phyloP scores from a whole-genome alignment of 2,329 filamentous ascomycete species.

The Leptographium radiaticola region DNA sequence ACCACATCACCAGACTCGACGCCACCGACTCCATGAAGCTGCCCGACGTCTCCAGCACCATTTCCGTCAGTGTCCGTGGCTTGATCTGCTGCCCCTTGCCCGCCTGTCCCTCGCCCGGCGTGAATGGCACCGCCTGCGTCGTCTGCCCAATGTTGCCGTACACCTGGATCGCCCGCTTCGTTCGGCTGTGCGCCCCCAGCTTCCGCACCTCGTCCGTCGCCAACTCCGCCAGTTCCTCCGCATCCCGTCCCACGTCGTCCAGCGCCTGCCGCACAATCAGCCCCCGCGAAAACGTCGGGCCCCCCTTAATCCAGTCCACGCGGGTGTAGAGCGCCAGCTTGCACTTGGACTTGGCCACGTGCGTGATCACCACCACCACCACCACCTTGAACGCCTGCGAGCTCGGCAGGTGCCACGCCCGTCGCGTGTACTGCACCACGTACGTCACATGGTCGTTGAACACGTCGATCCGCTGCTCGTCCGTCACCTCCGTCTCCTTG shows the following conservation, averaged over 20 bases:
- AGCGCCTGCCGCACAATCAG: conserved; percentile 59
- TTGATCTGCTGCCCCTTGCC: conserved; percentile 32
- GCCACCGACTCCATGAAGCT: conserved; percentile 64
- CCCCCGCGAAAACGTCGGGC: conserved; percentile 46
- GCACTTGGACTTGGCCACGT: conserved; percentile 81
- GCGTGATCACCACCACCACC: conserved; percentile 87
- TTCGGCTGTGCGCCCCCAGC: conserved; percentile 59
- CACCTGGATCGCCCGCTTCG: conserved; percentile 65
- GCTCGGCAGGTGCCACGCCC: conserved; percentile 75
- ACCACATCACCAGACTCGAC: conserved; percentile 65
- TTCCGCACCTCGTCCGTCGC: conserved; percentile 66
- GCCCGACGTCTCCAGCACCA: conserved; percentile 59
- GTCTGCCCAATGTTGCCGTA: conserved; percentile 64
- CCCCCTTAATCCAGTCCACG: conserved; percentile 65
- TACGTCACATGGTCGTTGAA: conserved; percentile 63
- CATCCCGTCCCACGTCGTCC: conserved; percentile 59
- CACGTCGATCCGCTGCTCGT: conserved; percentile 78
- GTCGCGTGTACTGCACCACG: conserved; percentile 48
- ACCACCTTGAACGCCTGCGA: conserved; percentile 67
- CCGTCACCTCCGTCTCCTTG: conserved; percentile 51
- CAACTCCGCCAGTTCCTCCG: conserved; percentile 61
- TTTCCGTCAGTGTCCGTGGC: conserved; percentile 48
- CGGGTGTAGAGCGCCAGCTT: conserved; percentile 81
- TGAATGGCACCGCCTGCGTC: conserved; percentile 49
- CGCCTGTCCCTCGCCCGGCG: conserved; percentile 21